These are phyloP conservation scores for Dioscorea alata DNA, from an alignment of 106 monocot genomes.

Conservation along the genomic window DNA sequence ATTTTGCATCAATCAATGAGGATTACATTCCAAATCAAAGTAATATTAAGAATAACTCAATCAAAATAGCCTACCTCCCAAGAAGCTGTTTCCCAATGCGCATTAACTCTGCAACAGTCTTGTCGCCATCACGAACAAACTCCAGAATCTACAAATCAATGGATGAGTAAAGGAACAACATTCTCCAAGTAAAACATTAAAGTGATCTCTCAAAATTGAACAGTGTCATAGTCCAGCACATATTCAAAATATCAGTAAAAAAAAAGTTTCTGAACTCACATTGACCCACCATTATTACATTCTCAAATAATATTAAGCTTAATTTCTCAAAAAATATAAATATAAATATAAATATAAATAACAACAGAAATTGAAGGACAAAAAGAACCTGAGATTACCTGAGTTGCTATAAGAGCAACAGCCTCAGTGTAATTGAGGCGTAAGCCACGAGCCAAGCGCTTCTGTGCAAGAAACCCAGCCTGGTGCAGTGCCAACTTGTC, in stretches of 20 bases:
- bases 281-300: too few relatives aligned
- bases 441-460: slow-evolving; percentile 87
- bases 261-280: too few relatives aligned
- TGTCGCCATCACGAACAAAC: slow-evolving; percentile 92
- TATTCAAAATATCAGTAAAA: too few relatives aligned
- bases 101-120: slow-evolving; percentile 81
- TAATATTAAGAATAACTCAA: not conserved
- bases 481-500: slow-evolving; percentile 81
- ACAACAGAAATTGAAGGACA: not conserved
- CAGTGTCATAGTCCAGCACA: too few relatives aligned
- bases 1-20: too few relatives aligned
- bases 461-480: slow-evolving; percentile 87
- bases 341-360: not conserved
- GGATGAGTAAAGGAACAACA: not conserved
- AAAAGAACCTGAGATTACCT: slow-evolving; percentile 29
- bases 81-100: slow-evolving; percentile 91
- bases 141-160: slow-evolving; percentile 65
- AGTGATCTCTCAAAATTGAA: too few relatives aligned
- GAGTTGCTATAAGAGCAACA: slow-evolving; percentile 87
- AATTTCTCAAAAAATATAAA: not conserved
- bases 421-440: slow-evolving; percentile 94
- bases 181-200: not conserved
- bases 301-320: too few relatives aligned
- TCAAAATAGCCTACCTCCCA: slow-evolving; percentile 53
- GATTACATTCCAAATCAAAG: not conserved